Conservation (phyloP, 73 alveolate species). For the Paramecium biaurelia region DNA sequence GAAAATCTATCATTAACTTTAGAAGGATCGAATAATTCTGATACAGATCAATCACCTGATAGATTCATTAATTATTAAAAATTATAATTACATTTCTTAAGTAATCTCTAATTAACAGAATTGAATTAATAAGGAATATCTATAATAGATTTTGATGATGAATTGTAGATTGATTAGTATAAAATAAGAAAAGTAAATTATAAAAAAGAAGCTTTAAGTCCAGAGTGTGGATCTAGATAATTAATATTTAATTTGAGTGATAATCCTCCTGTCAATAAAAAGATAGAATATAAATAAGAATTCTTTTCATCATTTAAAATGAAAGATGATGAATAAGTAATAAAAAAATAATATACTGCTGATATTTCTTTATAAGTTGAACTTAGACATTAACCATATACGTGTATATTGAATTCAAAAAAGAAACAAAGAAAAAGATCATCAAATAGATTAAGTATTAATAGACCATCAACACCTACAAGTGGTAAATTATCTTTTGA, state of each 20-base stretch:
- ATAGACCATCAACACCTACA: slow-evolving; percentile 26
- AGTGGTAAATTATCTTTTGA: not conserved
- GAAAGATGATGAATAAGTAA: not conserved
- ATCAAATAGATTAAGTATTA: not conserved
- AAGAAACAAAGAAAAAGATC: slow-evolving; percentile 31
- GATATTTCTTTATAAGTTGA: not conserved
- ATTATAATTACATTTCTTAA: not conserved
- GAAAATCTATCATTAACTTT: not conserved
- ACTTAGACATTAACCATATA: slow-evolving; percentile 3
- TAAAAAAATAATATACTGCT: not conserved
- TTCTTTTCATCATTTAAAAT: not conserved
- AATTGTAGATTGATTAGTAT: not conserved
- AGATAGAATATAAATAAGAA: not conserved
- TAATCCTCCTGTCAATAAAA: not conserved
- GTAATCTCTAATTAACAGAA: not conserved
- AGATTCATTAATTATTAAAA: not conserved
- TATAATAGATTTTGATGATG: slow-evolving; percentile 20
- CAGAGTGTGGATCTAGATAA: not conserved
- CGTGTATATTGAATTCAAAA: not conserved
- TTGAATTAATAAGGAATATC: not conserved
- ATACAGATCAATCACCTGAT: slow-evolving; percentile 14
- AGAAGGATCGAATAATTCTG: not conserved
- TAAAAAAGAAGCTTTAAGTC: not conserved
- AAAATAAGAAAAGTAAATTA: not conserved
- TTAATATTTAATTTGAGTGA: not conserved